Percentiles rank a stretch among this genome's conserved stretches.
phyloP scores from a whole-genome alignment of 2,329 filamentous ascomycete species.

The Alternaria sp. region DNA sequence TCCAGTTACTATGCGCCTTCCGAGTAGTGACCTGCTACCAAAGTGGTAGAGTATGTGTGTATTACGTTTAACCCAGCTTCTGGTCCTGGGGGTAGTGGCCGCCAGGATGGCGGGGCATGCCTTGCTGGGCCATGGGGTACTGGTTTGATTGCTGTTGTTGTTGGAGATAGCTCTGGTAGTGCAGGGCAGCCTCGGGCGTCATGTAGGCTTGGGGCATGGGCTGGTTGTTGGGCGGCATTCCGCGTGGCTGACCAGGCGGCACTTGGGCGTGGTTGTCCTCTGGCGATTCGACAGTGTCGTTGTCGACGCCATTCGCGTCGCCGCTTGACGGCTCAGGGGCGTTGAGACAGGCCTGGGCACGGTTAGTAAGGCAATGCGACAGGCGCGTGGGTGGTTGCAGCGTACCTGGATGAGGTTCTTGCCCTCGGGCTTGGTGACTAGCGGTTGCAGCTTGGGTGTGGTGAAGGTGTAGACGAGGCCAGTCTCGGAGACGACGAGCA shows the following conservation, averaged over 20 bases:
- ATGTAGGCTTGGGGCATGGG: constrained; percentile 71
- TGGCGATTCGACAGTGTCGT: constrained; percentile 76
- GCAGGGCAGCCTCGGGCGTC: constrained; percentile 71
- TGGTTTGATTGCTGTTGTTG: constrained; percentile 64
- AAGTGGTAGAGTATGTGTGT: constrained; percentile 28
- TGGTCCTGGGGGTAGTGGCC: constrained; percentile 75
- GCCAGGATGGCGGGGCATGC: constrained; percentile 66
- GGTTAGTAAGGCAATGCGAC: constrained; percentile 43
- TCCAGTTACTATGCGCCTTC: constrained; percentile 42
- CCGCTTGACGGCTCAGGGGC: constrained; percentile 87
- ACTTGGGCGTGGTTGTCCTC: constrained; percentile 86
- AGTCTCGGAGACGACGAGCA: constrained; percentile 96
- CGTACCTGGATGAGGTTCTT: constrained; percentile 99
- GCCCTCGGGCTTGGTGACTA: constrained; percentile 97
- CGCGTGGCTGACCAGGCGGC: constrained; percentile 71
- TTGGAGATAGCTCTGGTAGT: constrained; percentile 83
- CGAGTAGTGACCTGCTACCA: constrained; percentile 36
- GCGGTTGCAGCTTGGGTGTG: constrained; percentile 95
- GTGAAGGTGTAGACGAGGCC: constrained; percentile 98
- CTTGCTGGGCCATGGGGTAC: constrained; percentile 78
- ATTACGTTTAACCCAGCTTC: constrained; percentile 47
- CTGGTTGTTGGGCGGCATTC: constrained; percentile 66
- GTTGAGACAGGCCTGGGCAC: constrained; percentile 86
- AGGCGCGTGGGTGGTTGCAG: constrained; percentile 5
- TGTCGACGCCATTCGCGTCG: constrained; percentile 67